Evolutionary conservation across 2,329 filamentous ascomycete species (phyloP).

Genomic region (Sphaerostilbella broomeana): DNA sequence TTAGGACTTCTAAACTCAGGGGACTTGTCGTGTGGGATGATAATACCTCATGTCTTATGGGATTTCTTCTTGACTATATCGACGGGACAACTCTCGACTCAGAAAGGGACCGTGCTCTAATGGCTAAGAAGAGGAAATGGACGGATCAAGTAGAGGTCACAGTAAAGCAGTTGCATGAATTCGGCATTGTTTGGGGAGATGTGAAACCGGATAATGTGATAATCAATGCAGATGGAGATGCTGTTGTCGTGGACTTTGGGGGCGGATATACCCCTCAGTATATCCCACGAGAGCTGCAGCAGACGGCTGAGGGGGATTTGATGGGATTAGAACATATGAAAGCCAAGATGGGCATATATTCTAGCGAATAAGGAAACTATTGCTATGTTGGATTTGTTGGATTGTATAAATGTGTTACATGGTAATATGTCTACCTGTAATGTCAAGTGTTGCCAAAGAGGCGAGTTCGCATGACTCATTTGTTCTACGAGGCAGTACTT

Average conservation of each 20-base stretch:
- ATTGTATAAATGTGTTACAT: too few relatives aligned
- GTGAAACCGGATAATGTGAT: conserved; percentile 14
- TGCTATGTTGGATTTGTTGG: too few relatives aligned
- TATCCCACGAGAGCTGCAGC: not conserved
- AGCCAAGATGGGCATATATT: conserved; percentile 7
- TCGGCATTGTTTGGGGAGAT: conserved; percentile 15
- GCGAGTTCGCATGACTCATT: too few relatives aligned
- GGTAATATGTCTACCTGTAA: too few relatives aligned
- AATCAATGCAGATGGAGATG: conserved; percentile 12
- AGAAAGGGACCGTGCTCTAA: not conserved
- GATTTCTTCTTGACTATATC: conserved; percentile 15
- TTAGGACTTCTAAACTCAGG: conserved; percentile 16
- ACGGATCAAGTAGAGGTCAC: conserved; percentile 16
- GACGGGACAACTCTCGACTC: conserved; percentile 10
- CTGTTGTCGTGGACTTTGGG: conserved; percentile 14
- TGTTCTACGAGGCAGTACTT: too few relatives aligned
- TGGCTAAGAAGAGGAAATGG: conserved; percentile 13
- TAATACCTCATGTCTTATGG: conserved; percentile 14
- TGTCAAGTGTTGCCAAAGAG: too few relatives aligned
- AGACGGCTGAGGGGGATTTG: conserved; percentile 8
- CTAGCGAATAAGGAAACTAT: too few relatives aligned
- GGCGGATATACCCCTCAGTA: conserved; percentile 9
- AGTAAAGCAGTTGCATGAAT: conserved; percentile 11
- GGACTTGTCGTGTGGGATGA: conserved; percentile 17
- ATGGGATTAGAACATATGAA: conserved; percentile 10